A percentile compares a stretch with the other conserved stretches of the same genome.
Evolutionary conservation across 2,329 filamentous ascomycete genomes (phyloP).

Genomic region (Mycogone perniciosa): DNA sequence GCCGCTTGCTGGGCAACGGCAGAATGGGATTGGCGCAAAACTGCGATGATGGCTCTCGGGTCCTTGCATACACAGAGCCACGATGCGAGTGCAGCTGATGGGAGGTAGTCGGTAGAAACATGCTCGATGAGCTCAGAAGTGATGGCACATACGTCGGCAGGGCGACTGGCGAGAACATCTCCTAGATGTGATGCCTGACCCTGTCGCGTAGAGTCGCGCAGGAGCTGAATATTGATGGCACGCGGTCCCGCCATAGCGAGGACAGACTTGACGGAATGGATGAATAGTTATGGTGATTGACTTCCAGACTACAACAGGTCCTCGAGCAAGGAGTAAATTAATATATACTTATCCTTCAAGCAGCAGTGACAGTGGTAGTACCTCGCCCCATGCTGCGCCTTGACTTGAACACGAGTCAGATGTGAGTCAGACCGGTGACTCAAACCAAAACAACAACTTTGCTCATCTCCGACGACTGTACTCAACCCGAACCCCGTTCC

Average conservation of each 20-base stretch:
- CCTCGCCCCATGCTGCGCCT: too few relatives aligned
- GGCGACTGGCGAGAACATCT: background rate
- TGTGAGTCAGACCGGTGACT: too few relatives aligned
- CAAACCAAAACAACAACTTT: too few relatives aligned
- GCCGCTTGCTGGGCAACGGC: background rate
- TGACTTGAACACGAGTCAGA: too few relatives aligned
- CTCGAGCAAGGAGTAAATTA: too few relatives aligned
- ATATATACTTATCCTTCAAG: too few relatives aligned
- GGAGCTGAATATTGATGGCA: background rate
- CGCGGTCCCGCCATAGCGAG: background rate
- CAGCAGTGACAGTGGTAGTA: too few relatives aligned
- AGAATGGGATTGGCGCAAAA: background rate
- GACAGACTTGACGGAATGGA: too few relatives aligned
- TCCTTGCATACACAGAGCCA: conserved; percentile 2
- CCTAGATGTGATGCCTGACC: conserved; percentile 1
- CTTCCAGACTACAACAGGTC: too few relatives aligned
- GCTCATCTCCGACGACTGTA: too few relatives aligned
- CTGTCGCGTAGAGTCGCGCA: background rate
- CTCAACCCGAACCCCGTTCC: too few relatives aligned
- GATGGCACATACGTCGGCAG: background rate
- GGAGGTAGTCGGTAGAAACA: conserved; percentile 3
- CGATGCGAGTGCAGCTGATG: background rate
- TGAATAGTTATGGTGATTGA: too few relatives aligned
- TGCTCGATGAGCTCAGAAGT: conserved; percentile 3
- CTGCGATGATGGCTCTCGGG: background rate